A percentile compares a stretch with the other conserved stretches of the same genome.
Evolutionary conservation across 495 filamentous ascomycete species (phyloP).

Genomic region (Hyaloscypha bicolor): DNA sequence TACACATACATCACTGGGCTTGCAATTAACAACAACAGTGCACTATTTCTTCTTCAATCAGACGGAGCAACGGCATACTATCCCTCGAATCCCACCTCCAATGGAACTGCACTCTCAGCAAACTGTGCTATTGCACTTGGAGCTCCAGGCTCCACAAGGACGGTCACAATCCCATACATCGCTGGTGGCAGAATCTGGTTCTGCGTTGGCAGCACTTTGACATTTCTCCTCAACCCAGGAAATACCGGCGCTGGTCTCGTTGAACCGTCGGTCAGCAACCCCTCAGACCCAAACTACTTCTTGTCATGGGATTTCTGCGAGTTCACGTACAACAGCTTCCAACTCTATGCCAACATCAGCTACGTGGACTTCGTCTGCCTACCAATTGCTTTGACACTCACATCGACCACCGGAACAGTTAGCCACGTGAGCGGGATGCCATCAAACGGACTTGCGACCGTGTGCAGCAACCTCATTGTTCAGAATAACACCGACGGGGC

Average conservation of each 20-base stretch:
- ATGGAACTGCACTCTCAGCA: slow-evolving; percentile 45
- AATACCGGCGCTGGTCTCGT: slow-evolving; percentile 59
- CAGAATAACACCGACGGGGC: slow-evolving; percentile 58
- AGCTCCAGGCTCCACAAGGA: slow-evolving; percentile 55
- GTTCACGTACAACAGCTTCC: slow-evolving; percentile 67
- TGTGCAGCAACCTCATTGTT: slow-evolving; percentile 53
- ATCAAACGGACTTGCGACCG: slow-evolving; percentile 53
- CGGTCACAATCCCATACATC: slow-evolving; percentile 65
- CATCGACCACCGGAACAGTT: slow-evolving; percentile 48
- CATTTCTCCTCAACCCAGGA: slow-evolving; percentile 69
- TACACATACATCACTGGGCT: slow-evolving; percentile 72
- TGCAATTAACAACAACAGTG: slow-evolving; percentile 62
- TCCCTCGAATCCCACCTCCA: slow-evolving; percentile 50
- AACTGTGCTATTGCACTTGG: slow-evolving; percentile 68
- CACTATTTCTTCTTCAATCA: slow-evolving; percentile 63
- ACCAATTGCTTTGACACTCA: slow-evolving; percentile 63
- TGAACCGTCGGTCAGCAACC: slow-evolving; percentile 68
- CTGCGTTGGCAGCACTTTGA: slow-evolving; percentile 58
- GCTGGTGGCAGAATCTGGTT: slow-evolving; percentile 72
- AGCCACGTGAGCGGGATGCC: slow-evolving; percentile 62
- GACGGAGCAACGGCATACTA: slow-evolving; percentile 51
- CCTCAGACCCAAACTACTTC: slow-evolving; percentile 64
- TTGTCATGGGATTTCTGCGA: slow-evolving; percentile 69
- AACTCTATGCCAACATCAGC: slow-evolving; percentile 73
- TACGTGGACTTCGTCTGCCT: slow-evolving; percentile 74